Evolutionary conservation across 2,329 filamentous ascomycete genomes (phyloP).

Genomic region (Mollisiaceae sp.): DNA sequence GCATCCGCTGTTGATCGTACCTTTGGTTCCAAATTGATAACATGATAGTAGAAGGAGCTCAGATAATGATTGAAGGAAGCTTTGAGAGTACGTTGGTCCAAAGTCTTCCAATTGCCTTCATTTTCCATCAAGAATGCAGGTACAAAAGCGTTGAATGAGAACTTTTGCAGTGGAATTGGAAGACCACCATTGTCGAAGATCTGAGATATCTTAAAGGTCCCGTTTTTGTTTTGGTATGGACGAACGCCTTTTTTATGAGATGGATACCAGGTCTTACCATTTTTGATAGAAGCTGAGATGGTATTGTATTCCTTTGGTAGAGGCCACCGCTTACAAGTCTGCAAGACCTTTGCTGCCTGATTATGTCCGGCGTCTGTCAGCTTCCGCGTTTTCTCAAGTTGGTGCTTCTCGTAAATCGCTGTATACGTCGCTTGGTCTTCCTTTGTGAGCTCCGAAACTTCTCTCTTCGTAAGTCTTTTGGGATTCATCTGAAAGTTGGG

Average conservation of each 20-base stretch:
- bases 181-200: slow-evolving; percentile 15
- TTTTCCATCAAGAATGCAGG: slow-evolving; percentile 22
- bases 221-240: neutral
- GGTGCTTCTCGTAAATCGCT: neutral
- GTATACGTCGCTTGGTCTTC: neutral
- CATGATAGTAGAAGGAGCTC: slow-evolving; percentile 15
- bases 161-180: slow-evolving; percentile 23
- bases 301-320: neutral
- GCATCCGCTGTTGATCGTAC: neutral
- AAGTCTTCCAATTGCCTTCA: neutral
- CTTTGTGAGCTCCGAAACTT: neutral
- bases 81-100: slow-evolving; percentile 14
- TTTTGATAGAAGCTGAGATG: neutral
- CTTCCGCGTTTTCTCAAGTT: neutral
- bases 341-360: neutral
- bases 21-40: neutral
- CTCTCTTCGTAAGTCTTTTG: neutral
- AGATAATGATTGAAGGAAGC: slow-evolving; percentile 19
- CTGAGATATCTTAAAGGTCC: slow-evolving; percentile 4
- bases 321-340: neutral
- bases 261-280: neutral
- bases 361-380: neutral
- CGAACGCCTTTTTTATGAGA: neutral
- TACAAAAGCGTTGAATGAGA: slow-evolving; percentile 25
- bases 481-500: neutral